Evolutionary conservation across 2,329 filamentous ascomycete species (phyloP).

Genomic region (Nannizziopsis barbatae): DNA sequence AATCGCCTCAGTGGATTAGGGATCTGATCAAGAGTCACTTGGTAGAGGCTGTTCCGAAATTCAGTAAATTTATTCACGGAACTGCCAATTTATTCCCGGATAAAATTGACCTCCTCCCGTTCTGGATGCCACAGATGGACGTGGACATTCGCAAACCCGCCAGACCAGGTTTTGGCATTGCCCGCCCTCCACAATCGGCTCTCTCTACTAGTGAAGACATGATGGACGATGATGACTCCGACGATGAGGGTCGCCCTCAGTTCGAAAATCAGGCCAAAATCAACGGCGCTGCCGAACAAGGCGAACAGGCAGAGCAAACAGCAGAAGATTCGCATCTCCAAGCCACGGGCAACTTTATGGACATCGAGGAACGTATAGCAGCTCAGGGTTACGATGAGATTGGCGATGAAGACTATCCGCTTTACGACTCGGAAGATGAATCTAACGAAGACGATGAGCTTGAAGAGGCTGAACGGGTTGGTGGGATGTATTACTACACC

Average conservation of each 20-base stretch:
- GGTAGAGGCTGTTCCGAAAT: slow-evolving; percentile 97
- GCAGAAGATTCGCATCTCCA: slow-evolving; percentile 39
- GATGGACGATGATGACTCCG: slow-evolving; percentile 59
- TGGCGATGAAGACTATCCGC: slow-evolving; percentile 59
- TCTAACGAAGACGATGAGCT: slow-evolving; percentile 63
- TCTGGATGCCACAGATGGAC: slow-evolving; percentile 98
- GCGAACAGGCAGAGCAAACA: slow-evolving; percentile 36
- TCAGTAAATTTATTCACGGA: slow-evolving; percentile 98
- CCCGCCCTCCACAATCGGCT: slow-evolving; percentile 62
- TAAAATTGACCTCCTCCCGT: slow-evolving; percentile 80
- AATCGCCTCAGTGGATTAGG: slow-evolving; percentile 91
- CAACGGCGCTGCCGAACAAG: slow-evolving; percentile 30
- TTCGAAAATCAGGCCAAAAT: slow-evolving; percentile 27
- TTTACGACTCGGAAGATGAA: slow-evolving; percentile 87
- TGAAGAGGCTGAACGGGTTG: slow-evolving; percentile 64
- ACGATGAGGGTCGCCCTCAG: slow-evolving; percentile 45
- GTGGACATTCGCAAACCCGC: slow-evolving; percentile 91
- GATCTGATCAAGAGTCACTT: slow-evolving; percentile 87
- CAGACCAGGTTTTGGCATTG: slow-evolving; percentile 82
- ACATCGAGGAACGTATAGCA: slow-evolving; percentile 74
- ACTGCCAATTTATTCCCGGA: slow-evolving; percentile 76
- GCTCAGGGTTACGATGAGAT: slow-evolving; percentile 41
- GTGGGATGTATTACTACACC: slow-evolving; percentile 63
- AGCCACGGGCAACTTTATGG: slow-evolving; percentile 42
- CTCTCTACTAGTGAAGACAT: slow-evolving; percentile 67